These are phyloP conservation scores for Arthrinium puccinioides DNA, from an alignment of 2,329 filamentous ascomycete species.

Conservation along the genomic window DNA sequence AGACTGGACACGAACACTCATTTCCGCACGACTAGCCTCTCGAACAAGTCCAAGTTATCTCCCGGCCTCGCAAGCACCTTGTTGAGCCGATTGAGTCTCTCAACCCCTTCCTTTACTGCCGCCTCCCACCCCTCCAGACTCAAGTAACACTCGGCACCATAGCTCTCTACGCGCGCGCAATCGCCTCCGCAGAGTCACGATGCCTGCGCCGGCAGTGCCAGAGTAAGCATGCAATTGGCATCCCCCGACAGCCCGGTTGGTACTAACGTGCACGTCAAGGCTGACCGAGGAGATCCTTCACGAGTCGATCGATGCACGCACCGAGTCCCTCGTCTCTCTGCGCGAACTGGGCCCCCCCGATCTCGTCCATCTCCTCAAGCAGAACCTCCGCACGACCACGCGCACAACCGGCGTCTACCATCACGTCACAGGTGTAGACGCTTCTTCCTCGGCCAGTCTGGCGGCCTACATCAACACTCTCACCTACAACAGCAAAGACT, in stretches of 20 bases:
- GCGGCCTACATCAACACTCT: slow-evolving; percentile 98
- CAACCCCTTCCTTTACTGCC: no score
- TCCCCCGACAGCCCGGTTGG: no score
- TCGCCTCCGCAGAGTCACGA: slow-evolving; percentile 14
- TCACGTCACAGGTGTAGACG: slow-evolving; percentile 94
- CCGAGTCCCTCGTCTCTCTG: slow-evolving; percentile 76
- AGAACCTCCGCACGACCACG: slow-evolving; percentile 47
- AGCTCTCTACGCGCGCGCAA: no score
- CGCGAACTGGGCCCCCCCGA: slow-evolving; percentile 94
- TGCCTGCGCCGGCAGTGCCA: slow-evolving; percentile 26
- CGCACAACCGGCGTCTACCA: slow-evolving; percentile 90
- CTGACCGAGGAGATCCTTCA: slow-evolving; percentile 90
- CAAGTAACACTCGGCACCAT: no score
- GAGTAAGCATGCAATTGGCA: slow-evolving; percentile 15
- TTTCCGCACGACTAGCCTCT: no score
- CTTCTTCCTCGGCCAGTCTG: slow-evolving; percentile 92
- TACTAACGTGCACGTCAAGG: slow-evolving; percentile 37
- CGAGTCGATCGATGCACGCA: slow-evolving; percentile 86
- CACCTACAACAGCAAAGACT: slow-evolving; percentile 72
- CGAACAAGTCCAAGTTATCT: not conserved
- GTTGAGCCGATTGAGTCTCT: no score
- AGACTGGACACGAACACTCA: no score
- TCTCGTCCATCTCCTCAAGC: slow-evolving; percentile 88
- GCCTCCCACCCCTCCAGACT: no score
- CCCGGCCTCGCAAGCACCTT: not conserved